A percentile compares a stretch with the other conserved stretches of the same genome.
phyloP scores from a whole-genome alignment of 345 rosid genomes.

The Populus nigra region DNA sequence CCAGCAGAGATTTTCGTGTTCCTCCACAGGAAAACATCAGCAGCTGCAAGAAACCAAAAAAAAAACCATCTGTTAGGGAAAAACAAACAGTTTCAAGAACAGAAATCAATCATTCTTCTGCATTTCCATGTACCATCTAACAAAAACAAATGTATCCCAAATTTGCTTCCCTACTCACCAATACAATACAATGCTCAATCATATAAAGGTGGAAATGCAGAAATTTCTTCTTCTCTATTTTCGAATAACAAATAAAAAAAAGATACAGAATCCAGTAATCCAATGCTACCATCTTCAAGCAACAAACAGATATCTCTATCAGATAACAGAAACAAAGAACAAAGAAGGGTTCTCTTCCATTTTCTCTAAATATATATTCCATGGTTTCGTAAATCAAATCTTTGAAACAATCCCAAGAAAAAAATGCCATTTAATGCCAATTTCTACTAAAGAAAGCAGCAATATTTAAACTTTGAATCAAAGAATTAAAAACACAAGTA shows the following conservation, averaged over 20 bases:
- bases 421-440: not conserved
- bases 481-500: not conserved
- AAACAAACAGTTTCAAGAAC: not conserved
- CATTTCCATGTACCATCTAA: not conserved
- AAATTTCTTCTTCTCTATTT: not conserved
- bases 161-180: not conserved
- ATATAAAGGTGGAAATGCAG: not conserved
- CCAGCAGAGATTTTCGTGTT: conserved; percentile 26
- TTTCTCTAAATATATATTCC: not conserved
- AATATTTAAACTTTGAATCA: not conserved
- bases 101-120: not conserved
- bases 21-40: conserved; percentile 36
- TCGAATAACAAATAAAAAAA: not conserved
- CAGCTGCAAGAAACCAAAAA: conserved; percentile 16
- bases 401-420: too few relatives aligned
- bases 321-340: too few relatives aligned
- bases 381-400: not conserved
- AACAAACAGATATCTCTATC: not conserved
- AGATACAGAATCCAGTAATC: not conserved
- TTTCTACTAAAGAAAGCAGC: not conserved
- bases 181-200: not conserved
- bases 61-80: not conserved
- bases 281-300: not conserved
- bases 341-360: too few relatives aligned
- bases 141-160: not conserved